A percentile compares a stretch with the other conserved stretches of the same genome.
Conservation (phyloP, 768 basidiomycete species). For the Coprinellus micaceus region DNA sequence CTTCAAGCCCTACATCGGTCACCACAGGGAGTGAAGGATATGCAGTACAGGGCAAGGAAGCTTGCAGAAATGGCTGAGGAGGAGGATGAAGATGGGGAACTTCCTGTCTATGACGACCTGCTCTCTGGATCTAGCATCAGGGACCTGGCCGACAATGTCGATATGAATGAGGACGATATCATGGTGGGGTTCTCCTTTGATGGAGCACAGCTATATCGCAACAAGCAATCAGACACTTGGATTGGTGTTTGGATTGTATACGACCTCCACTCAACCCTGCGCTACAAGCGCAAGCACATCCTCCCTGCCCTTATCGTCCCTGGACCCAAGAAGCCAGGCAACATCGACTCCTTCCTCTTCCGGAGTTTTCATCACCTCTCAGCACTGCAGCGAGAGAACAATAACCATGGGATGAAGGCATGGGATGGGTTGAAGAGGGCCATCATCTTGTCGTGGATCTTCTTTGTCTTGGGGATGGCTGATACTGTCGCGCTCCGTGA, state of each 20-base stretch:
- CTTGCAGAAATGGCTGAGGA: slow-evolving; percentile 21
- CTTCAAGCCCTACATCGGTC: slow-evolving; percentile 32
- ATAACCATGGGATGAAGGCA: neutral
- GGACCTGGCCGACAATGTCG: slow-evolving; percentile 7
- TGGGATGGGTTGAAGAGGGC: slow-evolving; percentile 7
- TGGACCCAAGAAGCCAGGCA: slow-evolving; percentile 27
- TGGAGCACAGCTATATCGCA: slow-evolving; percentile 40
- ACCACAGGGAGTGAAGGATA: slow-evolving; percentile 19
- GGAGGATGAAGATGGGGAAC: neutral
- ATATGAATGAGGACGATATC: slow-evolving; percentile 29
- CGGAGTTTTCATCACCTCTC: slow-evolving; percentile 17
- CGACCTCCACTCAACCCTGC: slow-evolving; percentile 21
- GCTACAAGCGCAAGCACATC: slow-evolving; percentile 23
- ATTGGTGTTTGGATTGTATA: slow-evolving; percentile 39
- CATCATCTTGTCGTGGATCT: slow-evolving; percentile 1
- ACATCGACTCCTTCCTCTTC: slow-evolving; percentile 22
- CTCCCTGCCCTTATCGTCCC: slow-evolving; percentile 25
- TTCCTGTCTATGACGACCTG: slow-evolving; percentile 25
- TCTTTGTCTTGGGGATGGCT: slow-evolving; percentile 7
- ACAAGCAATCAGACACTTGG: slow-evolving; percentile 41
- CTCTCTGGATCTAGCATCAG: slow-evolving; percentile 28
- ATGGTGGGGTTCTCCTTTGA: slow-evolving; percentile 34
- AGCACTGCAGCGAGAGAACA: slow-evolving; percentile 12
- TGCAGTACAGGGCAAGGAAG: slow-evolving; percentile 24
- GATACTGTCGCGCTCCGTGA: slow-evolving; percentile 12